Percentiles rank a stretch among this genome's conserved stretches.
These are phyloP conservation scores for Rhodotorula sp. DNA, from an alignment of 1,284 basidiomycete genomes.

Conservation along the genomic window DNA sequence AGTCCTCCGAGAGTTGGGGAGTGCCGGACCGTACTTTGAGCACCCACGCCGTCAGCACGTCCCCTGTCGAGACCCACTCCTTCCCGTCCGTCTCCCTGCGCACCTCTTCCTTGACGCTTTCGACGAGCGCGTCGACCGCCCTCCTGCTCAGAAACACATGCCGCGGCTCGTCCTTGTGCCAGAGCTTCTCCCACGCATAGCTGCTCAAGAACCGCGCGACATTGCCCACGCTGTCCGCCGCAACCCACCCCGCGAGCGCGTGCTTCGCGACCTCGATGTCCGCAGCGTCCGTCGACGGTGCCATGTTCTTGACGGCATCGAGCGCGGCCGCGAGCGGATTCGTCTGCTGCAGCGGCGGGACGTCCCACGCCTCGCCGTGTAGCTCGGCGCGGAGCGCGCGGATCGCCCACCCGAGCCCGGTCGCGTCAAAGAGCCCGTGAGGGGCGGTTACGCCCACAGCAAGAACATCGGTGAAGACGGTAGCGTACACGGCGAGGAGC, in stretches of 20 bases:
- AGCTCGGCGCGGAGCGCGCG: slow-evolving; percentile 5
- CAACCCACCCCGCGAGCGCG: background rate
- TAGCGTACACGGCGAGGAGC: slow-evolving; percentile 1
- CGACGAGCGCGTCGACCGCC: background rate
- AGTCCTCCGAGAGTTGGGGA: background rate
- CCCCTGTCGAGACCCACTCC: slow-evolving; percentile 16
- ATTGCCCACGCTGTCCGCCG: background rate
- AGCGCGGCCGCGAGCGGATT: background rate
- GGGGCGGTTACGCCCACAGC: slow-evolving; percentile 9
- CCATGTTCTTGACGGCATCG: background rate
- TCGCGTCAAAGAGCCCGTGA: slow-evolving; percentile 15
- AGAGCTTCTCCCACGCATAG: background rate
- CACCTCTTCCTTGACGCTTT: background rate
- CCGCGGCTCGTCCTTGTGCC: background rate
- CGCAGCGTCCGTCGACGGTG: background rate
- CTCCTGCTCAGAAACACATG: background rate
- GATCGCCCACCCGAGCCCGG: background rate
- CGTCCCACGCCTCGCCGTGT: background rate
- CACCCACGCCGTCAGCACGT: slow-evolving; percentile 4
- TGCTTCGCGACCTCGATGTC: background rate
- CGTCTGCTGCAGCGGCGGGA: background rate
- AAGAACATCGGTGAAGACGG: slow-evolving; percentile 1
- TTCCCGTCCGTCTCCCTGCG: background rate
- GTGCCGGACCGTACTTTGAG: slow-evolving; percentile 3
- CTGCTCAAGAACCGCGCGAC: background rate